These are phyloP conservation scores for Exophiala sp. DNA, from an alignment of 2,329 filamentous ascomycete genomes.

Conservation along the genomic window DNA sequence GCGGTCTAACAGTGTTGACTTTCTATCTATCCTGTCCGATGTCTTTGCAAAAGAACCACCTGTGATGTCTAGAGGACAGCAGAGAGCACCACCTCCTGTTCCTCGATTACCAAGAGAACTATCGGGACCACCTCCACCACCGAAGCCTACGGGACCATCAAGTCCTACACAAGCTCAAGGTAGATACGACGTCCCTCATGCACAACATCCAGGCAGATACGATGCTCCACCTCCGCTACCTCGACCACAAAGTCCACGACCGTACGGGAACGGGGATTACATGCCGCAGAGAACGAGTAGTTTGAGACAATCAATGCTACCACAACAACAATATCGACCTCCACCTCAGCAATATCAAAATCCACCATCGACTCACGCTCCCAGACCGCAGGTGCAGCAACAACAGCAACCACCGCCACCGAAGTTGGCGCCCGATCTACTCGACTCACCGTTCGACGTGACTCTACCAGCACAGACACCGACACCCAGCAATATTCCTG, in stretches of 20 bases:
- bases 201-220: constrained; percentile 22
- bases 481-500: constrained; percentile 55
- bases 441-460: constrained; percentile 61
- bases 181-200: not conserved
- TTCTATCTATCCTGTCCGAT: constrained; percentile 75
- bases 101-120: constrained; percentile 28
- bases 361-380: not conserved
- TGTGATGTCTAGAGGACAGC: constrained; percentile 66
- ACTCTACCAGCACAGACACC: constrained; percentile 48
- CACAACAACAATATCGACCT: constrained; percentile 18
- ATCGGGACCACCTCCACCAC: constrained; percentile 32
- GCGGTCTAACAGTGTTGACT: constrained; percentile 82
- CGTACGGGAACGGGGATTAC: constrained; percentile 31
- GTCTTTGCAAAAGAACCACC: constrained; percentile 94
- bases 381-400: constrained; percentile 18
- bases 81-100: constrained; percentile 35
- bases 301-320: constrained; percentile 22
- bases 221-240: constrained; percentile 28
- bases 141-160: constrained; percentile 19
- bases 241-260: constrained; percentile 7
- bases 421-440: constrained; percentile 50
- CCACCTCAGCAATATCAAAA: constrained; percentile 21
- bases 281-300: constrained; percentile 31
- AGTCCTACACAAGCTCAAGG: constrained; percentile 14
- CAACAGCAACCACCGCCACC: constrained; percentile 26